Conservation (phyloP, 2,329 filamentous ascomycete species). For the Paraphaeosphaeria minitans region DNA sequence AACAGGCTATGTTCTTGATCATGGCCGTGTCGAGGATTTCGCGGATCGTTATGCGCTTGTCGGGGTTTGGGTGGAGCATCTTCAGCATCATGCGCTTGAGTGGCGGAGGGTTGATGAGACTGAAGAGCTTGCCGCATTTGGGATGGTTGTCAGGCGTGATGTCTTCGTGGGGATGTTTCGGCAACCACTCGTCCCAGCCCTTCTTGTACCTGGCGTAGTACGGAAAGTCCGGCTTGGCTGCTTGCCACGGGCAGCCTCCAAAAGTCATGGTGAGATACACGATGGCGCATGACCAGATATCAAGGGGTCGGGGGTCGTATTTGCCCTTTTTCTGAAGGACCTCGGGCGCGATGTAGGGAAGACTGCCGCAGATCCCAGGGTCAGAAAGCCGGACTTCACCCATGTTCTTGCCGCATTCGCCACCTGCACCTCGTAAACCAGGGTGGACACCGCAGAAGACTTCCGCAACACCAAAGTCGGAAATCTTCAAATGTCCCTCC, state of each 20-base stretch:
- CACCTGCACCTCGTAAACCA: slow-evolving; percentile 72
- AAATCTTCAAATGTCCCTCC: slow-evolving; percentile 85
- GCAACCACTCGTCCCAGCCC: slow-evolving; percentile 72
- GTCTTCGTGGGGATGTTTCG: slow-evolving; percentile 57
- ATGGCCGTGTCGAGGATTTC: slow-evolving; percentile 73
- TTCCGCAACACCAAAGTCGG: slow-evolving; percentile 88
- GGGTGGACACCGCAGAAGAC: slow-evolving; percentile 84
- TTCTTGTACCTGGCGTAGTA: slow-evolving; percentile 68
- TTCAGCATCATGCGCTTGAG: slow-evolving; percentile 73
- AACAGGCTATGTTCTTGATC: slow-evolving; percentile 78
- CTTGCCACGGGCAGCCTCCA: slow-evolving; percentile 74
- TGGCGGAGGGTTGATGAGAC: slow-evolving; percentile 66
- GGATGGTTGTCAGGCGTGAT: slow-evolving; percentile 66
- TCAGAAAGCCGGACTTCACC: slow-evolving; percentile 71
- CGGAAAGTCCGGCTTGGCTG: slow-evolving; percentile 61
- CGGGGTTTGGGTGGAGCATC: slow-evolving; percentile 82
- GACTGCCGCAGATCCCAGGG: slow-evolving; percentile 82
- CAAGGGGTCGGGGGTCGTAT: slow-evolving; percentile 78
- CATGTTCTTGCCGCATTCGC: slow-evolving; percentile 76
- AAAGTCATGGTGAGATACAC: slow-evolving; percentile 80
- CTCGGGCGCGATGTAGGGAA: slow-evolving; percentile 87
- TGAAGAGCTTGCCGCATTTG: slow-evolving; percentile 68
- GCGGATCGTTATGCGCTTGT: slow-evolving; percentile 70
- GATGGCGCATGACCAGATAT: slow-evolving; percentile 85
- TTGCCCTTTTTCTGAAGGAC: slow-evolving; percentile 70